phyloP scores from a whole-genome alignment of 2,329 filamentous ascomycete genomes.

The Cadophora luteo-olivacea region DNA sequence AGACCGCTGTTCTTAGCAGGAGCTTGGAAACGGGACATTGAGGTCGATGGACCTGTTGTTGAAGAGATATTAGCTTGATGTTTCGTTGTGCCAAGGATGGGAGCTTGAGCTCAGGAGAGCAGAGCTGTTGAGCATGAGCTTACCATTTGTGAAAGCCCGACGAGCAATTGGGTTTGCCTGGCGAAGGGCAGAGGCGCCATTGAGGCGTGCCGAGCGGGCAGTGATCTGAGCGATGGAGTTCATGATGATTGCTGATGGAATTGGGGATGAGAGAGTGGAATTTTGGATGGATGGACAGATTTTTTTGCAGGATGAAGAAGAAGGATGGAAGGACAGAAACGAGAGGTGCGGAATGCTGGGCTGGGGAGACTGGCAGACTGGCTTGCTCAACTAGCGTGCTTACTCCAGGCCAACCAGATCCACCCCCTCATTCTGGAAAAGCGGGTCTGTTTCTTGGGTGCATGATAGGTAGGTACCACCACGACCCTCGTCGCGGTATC shows the following conservation, averaged over 20 bases:
- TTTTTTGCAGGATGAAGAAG: conserved; percentile 3
- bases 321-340: neutral
- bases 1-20: conserved; percentile 32
- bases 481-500: neutral
- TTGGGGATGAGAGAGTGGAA: conserved; percentile 30
- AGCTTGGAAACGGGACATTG: conserved; percentile 39
- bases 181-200: conserved; percentile 34
- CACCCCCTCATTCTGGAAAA: conserved; percentile 14
- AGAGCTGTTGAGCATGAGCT: conserved; percentile 26
- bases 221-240: conserved; percentile 38
- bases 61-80: conserved; percentile 10
- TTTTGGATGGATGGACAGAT: conserved; percentile 10
- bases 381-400: conserved; percentile 3
- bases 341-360: conserved; percentile 11
- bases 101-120: conserved; percentile 11
- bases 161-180: conserved; percentile 38
- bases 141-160: conserved; percentile 40
- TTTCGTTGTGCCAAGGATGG: conserved; percentile 15
- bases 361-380: neutral
- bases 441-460: conserved; percentile 1
- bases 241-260: conserved; percentile 39
- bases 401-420: conserved; percentile 14
- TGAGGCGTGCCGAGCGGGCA: conserved; percentile 38
- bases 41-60: conserved; percentile 34
- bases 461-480: conserved; percentile 1